Evolutionary conservation across 768 basidiomycete species (phyloP).

Genomic region (Suillus spraguei): DNA sequence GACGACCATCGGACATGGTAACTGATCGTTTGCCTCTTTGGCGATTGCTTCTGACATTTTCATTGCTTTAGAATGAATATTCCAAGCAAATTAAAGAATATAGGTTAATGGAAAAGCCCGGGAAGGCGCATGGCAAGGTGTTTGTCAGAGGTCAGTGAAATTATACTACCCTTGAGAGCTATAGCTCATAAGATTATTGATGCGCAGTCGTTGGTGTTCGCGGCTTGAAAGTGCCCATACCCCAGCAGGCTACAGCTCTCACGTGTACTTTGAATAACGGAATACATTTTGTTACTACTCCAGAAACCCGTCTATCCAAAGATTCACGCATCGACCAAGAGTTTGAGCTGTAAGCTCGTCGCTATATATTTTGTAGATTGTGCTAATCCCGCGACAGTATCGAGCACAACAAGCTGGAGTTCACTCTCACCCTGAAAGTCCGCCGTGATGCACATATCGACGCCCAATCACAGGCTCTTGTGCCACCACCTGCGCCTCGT

Average conservation of each 20-base stretch:
- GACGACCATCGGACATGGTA: constrained; percentile 95
- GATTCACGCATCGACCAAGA: constrained; percentile 81
- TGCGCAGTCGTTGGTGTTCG: constrained; percentile 72
- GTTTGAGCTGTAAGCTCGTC: constrained; percentile 76
- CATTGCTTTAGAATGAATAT: constrained; percentile 79
- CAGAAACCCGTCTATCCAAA: constrained; percentile 60
- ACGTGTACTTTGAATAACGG: constrained; percentile 95
- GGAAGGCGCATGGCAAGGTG: constrained; percentile 88
- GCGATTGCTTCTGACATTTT: constrained; percentile 7
- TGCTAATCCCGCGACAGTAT: constrained; percentile 51
- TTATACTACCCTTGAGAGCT: neutral
- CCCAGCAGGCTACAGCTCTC: constrained; percentile 70
- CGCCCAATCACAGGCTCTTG: constrained; percentile 70
- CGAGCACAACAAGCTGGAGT: constrained; percentile 93
- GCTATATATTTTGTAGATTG: neutral
- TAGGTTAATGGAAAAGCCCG: constrained; percentile 71
- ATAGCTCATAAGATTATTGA: constrained; percentile 7
- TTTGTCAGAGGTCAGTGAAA: constrained; percentile 80
- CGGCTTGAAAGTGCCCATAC: constrained; percentile 76
- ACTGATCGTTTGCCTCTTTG: constrained; percentile 18
- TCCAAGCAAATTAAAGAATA: constrained; percentile 87
- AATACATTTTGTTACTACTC: constrained; percentile 93
- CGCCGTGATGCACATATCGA: constrained; percentile 85
- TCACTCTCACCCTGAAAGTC: constrained; percentile 87
- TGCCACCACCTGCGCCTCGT: constrained; percentile 47